Conservation (phyloP, 164 flowering plant genomes). For the Kingdonia uniflora region DNA sequence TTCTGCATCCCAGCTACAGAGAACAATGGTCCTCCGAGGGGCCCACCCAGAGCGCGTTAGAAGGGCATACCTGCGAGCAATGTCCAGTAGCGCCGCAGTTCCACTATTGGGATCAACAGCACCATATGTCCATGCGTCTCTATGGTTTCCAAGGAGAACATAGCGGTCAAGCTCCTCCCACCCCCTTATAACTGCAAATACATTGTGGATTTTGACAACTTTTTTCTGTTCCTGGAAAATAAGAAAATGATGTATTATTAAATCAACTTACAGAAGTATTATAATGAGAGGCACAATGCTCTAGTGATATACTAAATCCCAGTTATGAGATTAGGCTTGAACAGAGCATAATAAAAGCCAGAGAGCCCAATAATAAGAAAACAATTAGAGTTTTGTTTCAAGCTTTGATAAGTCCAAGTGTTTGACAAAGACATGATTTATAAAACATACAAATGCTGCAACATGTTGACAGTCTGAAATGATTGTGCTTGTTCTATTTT, state of each 20-base stretch:
- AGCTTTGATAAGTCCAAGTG: too few relatives aligned
- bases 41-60: conserved; percentile 61
- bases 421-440: too few relatives aligned
- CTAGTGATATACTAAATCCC: too few relatives aligned
- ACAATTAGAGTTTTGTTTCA: too few relatives aligned
- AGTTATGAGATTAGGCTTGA: too few relatives aligned
- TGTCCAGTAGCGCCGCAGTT: conserved; percentile 85
- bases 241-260: not conserved
- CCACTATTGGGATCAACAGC: conserved; percentile 99
- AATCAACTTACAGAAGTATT: not conserved
- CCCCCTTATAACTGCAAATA: conserved; percentile 76
- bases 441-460: too few relatives aligned
- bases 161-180: conserved; percentile 79
- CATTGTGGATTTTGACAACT: conserved; percentile 48
- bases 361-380: too few relatives aligned
- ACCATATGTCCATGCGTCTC: conserved; percentile 99
- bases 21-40: conserved; percentile 77
- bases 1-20: conserved; percentile 99
- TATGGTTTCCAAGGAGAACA: conserved; percentile 88
- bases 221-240: conserved; percentile 58
- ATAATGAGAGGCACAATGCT: too few relatives aligned
- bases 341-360: too few relatives aligned
- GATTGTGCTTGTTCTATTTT: too few relatives aligned
- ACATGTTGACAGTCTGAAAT: too few relatives aligned
- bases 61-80: conserved; percentile 62